Evolutionary conservation across 75 land plant genomes (phyloP).

Genomic region (Chamaecyparis obtusa): DNA sequence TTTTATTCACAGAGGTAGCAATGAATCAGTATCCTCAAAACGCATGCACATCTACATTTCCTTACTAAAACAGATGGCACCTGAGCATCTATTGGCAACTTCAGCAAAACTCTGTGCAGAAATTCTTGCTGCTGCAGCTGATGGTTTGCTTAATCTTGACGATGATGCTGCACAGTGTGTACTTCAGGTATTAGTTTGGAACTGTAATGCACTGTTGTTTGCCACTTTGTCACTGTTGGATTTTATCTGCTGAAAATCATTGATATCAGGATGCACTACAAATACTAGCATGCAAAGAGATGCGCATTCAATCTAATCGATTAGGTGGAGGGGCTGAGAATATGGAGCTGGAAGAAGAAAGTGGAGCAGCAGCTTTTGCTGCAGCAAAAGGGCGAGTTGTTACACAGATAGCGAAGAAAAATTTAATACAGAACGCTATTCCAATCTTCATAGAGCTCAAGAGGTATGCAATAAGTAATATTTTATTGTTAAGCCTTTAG

Average conservation of each 20-base stretch:
- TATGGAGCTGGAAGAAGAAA: constrained; percentile 57
- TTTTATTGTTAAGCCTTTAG: background rate
- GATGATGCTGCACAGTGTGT: constrained; percentile 63
- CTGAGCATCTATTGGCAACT: constrained; percentile 90
- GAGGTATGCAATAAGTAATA: constrained; percentile 25
- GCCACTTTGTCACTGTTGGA: background rate
- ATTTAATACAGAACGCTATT: constrained; percentile 81
- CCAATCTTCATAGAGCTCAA: constrained; percentile 94
- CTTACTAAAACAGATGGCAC: constrained; percentile 88
- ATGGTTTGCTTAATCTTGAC: constrained; percentile 71
- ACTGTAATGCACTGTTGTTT: background rate
- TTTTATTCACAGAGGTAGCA: constrained; percentile 59
- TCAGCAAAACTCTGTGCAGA: constrained; percentile 97
- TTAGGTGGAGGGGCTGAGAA: constrained; percentile 30
- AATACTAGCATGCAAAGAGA: constrained; percentile 82
- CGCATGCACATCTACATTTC: constrained; percentile 84
- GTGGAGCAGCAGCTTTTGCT: constrained; percentile 35
- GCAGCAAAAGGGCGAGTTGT: constrained; percentile 67
- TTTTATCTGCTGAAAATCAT: background rate
- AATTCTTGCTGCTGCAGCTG: constrained; percentile 85
- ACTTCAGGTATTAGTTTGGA: constrained; percentile 56
- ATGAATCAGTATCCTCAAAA: constrained; percentile 41
- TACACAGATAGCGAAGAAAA: constrained; percentile 74
- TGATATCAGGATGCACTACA: constrained; percentile 70
- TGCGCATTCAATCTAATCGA: constrained; percentile 51